phyloP scores from a whole-genome alignment of 2,329 filamentous ascomycete species.

The Sporothrix inflata region DNA sequence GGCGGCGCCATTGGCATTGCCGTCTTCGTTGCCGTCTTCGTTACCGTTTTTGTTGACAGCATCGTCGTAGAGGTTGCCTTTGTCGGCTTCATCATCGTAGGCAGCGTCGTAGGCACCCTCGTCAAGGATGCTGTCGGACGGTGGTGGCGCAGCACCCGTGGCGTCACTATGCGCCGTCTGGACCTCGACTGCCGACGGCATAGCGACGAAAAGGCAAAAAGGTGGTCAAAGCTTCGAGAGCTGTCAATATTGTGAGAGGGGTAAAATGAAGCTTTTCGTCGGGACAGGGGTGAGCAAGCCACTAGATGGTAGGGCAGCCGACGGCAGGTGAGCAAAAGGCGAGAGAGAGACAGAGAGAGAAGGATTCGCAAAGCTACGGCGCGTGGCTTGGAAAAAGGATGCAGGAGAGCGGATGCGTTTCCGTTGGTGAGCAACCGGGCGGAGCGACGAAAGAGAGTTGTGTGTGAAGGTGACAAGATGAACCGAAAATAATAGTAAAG shows the following conservation, averaged over 20 bases:
- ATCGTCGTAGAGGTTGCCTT: neutral
- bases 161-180: neutral
- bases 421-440: neutral
- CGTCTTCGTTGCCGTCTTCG: neutral
- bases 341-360: neutral
- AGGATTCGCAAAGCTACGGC: neutral
- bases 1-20: neutral
- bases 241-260: neutral
- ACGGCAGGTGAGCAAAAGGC: no score
- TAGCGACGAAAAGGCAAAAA: neutral
- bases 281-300: neutral
- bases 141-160: constrained; percentile 14
- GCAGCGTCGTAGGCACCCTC: no score
- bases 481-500: neutral
- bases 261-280: neutral
- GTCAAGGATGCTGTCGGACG: no score
- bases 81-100: neutral
- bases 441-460: neutral
- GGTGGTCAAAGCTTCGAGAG: neutral
- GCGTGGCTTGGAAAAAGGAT: constrained; percentile 16
- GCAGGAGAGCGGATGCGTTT: neutral
- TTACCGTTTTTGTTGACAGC: neutral
- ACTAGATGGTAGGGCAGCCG: neutral
- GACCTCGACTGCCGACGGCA: neutral
- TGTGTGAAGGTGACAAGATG: neutral